Evolutionary conservation across 805 yeast species (phyloP).

Genomic region (Metschnikowia rubicola): DNA sequence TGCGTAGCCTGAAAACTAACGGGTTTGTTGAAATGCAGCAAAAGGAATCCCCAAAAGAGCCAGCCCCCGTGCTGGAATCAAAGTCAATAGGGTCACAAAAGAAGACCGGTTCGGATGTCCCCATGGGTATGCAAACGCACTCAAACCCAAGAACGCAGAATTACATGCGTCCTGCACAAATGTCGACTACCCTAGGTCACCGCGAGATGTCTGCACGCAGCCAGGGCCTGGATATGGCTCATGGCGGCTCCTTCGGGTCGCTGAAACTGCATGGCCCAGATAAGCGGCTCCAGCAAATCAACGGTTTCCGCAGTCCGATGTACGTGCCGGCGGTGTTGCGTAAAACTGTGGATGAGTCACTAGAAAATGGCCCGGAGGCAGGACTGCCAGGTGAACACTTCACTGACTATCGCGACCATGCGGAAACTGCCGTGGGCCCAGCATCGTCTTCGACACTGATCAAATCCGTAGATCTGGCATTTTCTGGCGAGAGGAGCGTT

Average conservation of each 20-base stretch:
- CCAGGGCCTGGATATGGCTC: constrained; percentile 1
- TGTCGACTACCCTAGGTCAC: constrained; percentile 3
- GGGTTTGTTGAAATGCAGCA: no score
- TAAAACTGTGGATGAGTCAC: constrained; percentile 31
- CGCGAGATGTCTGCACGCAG: constrained; percentile 1
- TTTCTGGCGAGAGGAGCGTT: constrained; percentile 26
- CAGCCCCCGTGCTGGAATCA: no score
- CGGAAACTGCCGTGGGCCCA: background rate
- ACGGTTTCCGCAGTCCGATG: constrained; percentile 79
- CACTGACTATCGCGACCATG: background rate
- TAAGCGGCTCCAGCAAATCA: constrained; percentile 60
- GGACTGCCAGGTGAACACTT: constrained; percentile 1
- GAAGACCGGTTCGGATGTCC: no score
- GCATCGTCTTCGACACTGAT: constrained; percentile 23
- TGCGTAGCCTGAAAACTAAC: no score
- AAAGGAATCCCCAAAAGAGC: no score
- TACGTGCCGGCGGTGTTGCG: constrained; percentile 85
- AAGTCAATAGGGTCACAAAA: no score
- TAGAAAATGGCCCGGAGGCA: constrained; percentile 8
- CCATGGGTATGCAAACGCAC: no score
- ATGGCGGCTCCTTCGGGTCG: constrained; percentile 5
- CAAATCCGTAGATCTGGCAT: constrained; percentile 31
- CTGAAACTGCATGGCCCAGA: constrained; percentile 7
- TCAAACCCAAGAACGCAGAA: background rate
- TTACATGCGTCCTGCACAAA: constrained; percentile 2